Percentiles rank a stretch among this genome's conserved stretches.
These are phyloP conservation scores for Penicillium lagena DNA, from an alignment of 495 filamentous ascomycete genomes.

Conservation along the genomic window DNA sequence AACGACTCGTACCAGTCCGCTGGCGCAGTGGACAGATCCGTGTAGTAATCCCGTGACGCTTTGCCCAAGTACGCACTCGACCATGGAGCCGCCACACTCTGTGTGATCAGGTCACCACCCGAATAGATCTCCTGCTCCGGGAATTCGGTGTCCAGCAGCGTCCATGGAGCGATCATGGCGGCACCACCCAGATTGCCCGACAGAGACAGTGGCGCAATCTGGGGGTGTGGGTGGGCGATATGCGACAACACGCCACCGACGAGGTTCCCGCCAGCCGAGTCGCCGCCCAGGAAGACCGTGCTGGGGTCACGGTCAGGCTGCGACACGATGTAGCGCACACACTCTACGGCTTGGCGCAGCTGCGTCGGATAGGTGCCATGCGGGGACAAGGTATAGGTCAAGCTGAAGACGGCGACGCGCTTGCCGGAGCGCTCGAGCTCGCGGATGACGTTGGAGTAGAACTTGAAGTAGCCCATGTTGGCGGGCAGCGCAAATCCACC, in stretches of 20 bases:
- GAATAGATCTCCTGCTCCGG: constrained; percentile 37
- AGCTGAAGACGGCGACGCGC: constrained; percentile 42
- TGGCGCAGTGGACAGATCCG: constrained; percentile 43
- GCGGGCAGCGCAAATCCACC: constrained; percentile 54
- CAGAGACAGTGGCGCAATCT: constrained; percentile 26
- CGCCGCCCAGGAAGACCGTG: constrained; percentile 51
- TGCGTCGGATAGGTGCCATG: constrained; percentile 52
- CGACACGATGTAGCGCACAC: constrained; percentile 46
- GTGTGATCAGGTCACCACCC: constrained; percentile 45
- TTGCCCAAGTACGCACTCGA: constrained; percentile 40
- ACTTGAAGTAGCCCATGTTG: constrained; percentile 44
- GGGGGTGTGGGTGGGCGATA: constrained; percentile 53
- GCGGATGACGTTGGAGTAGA: constrained; percentile 39
- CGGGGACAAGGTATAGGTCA: constrained; percentile 57
- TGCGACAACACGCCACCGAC: constrained; percentile 52
- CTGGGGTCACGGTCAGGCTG: constrained; percentile 30
- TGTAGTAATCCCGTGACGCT: constrained; percentile 46
- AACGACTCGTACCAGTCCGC: constrained; percentile 46
- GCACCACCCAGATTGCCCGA: constrained; percentile 34
- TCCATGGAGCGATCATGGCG: constrained; percentile 55
- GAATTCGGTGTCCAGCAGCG: constrained; percentile 36
- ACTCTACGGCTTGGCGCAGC: constrained; percentile 48
- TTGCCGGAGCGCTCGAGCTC: constrained; percentile 26
- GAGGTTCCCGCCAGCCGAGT: constrained; percentile 62
- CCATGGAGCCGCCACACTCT: constrained; percentile 38